These are phyloP conservation scores for Wickerhamomyces canadensis DNA, from an alignment of 805 yeast genomes.

Conservation along the genomic window DNA sequence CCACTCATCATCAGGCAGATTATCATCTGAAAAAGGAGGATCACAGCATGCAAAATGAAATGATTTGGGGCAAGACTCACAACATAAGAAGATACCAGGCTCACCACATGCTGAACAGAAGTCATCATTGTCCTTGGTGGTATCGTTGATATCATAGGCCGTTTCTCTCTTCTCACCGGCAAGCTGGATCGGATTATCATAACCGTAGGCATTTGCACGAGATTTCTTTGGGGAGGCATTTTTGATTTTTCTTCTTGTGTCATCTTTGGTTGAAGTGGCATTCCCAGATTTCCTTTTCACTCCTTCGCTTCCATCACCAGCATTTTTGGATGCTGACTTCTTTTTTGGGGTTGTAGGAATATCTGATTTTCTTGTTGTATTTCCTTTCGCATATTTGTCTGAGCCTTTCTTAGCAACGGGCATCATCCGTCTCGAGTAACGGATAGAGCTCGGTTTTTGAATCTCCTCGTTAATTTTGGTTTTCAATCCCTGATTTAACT, in stretches of 20 bases:
- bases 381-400: constrained; percentile 9
- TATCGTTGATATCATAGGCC: constrained; percentile 24
- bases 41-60: constrained; percentile 89
- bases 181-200: constrained; percentile 27
- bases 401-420: constrained; percentile 6
- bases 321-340: neutral
- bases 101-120: constrained; percentile 89
- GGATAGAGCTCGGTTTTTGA: constrained; percentile 17
- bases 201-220: constrained; percentile 41
- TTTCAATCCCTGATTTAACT: constrained; percentile 5
- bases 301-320: no score
- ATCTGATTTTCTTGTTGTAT: constrained; percentile 2
- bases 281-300: neutral
- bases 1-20: constrained; percentile 88
- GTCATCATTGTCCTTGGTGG: constrained; percentile 63
- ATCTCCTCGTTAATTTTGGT: constrained; percentile 16
- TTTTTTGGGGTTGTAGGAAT: constrained; percentile 7
- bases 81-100: constrained; percentile 83
- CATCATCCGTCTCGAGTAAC: constrained; percentile 6
- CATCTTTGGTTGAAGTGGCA: constrained; percentile 3
- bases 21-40: constrained; percentile 76
- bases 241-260: constrained; percentile 19
- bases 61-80: constrained; percentile 88
- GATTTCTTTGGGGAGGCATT: constrained; percentile 25
- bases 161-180: constrained; percentile 28